Conservation (phyloP, 2,329 filamentous ascomycete species). For the Neospermospora avenae region DNA sequence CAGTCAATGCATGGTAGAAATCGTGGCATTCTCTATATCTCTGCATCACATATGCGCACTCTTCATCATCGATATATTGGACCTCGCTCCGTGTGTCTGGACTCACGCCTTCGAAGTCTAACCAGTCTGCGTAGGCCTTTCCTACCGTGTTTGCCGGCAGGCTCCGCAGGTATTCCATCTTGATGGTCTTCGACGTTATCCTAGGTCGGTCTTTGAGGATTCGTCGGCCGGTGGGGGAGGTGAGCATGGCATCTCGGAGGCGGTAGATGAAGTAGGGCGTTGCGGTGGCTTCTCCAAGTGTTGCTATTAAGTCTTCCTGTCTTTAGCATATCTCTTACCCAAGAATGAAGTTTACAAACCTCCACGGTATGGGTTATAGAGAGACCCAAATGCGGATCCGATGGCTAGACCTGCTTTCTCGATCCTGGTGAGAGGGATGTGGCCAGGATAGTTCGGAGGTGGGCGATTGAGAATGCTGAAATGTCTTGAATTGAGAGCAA, state of each 20-base stretch:
- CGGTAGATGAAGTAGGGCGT: slow-evolving; percentile 93
- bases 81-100: slow-evolving; percentile 83
- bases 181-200: slow-evolving; percentile 71
- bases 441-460: slow-evolving; percentile 49
- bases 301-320: slow-evolving; percentile 80
- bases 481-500: slow-evolving; percentile 35
- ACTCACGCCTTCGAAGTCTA: slow-evolving; percentile 90
- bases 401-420: slow-evolving; percentile 72
- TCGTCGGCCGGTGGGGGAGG: slow-evolving; percentile 75
- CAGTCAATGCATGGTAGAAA: slow-evolving; percentile 94
- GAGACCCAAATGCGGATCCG: slow-evolving; percentile 59
- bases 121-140: slow-evolving; percentile 78
- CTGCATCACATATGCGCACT: slow-evolving; percentile 98
- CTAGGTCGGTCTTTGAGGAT: slow-evolving; percentile 89
- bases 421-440: slow-evolving; percentile 78
- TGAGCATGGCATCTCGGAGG: slow-evolving; percentile 88
- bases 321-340: not conserved
- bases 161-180: slow-evolving; percentile 63
- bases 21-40: slow-evolving; percentile 96
- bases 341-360: slow-evolving; percentile 45
- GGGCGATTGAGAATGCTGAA: slow-evolving; percentile 88
- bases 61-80: slow-evolving; percentile 88
- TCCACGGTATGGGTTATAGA: slow-evolving; percentile 75
- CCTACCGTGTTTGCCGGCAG: slow-evolving; percentile 75
- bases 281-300: slow-evolving; percentile 90